A percentile compares a stretch with the other conserved stretches of the same genome.
Conservation (phyloP, 1,284 basidiomycete species). For the Marasmius tenuissimus region DNA sequence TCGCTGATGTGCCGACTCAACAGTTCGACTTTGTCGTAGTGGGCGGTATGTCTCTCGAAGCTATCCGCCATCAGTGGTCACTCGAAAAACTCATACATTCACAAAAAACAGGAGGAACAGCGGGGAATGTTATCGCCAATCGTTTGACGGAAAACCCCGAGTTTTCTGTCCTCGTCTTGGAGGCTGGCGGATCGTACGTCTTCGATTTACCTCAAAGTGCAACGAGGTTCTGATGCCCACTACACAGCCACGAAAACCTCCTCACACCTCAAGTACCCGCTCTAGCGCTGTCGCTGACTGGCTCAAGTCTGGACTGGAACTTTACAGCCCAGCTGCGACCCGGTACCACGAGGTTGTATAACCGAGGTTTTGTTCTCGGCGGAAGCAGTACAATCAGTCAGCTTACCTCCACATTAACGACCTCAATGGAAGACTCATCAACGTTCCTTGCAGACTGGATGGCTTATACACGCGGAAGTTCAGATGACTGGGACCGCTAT, state of each 20-base stretch:
- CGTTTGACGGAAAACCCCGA: not conserved
- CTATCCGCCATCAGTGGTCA: no score
- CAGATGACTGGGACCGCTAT: constrained; percentile 38
- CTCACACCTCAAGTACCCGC: not conserved
- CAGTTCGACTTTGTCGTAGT: not conserved
- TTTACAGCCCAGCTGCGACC: constrained; percentile 25
- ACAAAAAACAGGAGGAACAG: not conserved
- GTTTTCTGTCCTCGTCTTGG: not conserved
- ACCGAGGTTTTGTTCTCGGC: constrained; percentile 28
- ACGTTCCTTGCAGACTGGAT: constrained; percentile 29
- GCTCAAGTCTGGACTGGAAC: constrained; percentile 22
- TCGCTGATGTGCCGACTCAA: not conserved
- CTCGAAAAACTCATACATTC: not conserved
- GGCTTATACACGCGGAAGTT: constrained; percentile 37
- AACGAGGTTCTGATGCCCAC: not conserved
- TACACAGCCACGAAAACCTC: not conserved
- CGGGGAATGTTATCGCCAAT: constrained; percentile 3
- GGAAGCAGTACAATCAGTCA: constrained; percentile 32
- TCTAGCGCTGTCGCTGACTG: not conserved
- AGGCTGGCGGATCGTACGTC: not conserved
- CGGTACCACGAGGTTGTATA: constrained; percentile 18
- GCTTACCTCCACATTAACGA: not conserved
- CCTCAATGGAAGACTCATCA: not conserved
- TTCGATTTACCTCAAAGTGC: no score
- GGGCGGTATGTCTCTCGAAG: not conserved